Base-by-base conservation (phyloP, 1,284 basidiomycete genomes). In the Rhizoctonia solani region DNA sequence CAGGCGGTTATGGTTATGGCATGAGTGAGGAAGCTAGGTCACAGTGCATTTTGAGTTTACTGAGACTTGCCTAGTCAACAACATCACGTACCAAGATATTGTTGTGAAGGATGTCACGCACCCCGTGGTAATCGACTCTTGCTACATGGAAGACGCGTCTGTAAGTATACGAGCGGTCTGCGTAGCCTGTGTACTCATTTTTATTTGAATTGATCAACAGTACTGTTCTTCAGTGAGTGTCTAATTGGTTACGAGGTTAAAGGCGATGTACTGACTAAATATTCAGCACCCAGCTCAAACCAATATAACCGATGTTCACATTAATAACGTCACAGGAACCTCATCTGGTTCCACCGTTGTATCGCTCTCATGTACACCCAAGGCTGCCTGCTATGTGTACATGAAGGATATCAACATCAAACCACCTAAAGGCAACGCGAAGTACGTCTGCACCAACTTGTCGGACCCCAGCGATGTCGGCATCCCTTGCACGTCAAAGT, bases 31-130 rank as follows among this genome's bases (percentile, higher is more conserved):
- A 21, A 13, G 13, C n/a, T 25, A 8, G 44, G 13, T 6, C 14
- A 5, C 9, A 42, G 21, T 29, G 9, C 41, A 44, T 21, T 47
- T 5, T 27, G 11, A 49, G n/a, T 34, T 9, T 23, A 30, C 56
- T 59, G 6, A 49, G 8, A 11, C n/a, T 21, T 3, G 19, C 16
- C 27, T 30, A 67, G 65, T 67, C 23, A 37, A 56, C 19, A 67
- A 67, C 53, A 44, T 67, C 6, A 67, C 65, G 14, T 67, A 67
- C 44, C 52, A 67, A 21, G 65, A 67, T 37, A 67, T 67, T 37
- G 44, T 29, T 4, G 46, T 67, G 3, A 54, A 34, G 6, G 41
- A 37, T 39, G 65, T 67, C 16, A 47, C 52, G 9, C 44, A 54
- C 11, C 65, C 65, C 8, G 54, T 67, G 16, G 49, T 34, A 6